These are phyloP conservation scores for Cucurbita pepo DNA, from an alignment of 306 rosid species.

Conservation along the genomic window DNA sequence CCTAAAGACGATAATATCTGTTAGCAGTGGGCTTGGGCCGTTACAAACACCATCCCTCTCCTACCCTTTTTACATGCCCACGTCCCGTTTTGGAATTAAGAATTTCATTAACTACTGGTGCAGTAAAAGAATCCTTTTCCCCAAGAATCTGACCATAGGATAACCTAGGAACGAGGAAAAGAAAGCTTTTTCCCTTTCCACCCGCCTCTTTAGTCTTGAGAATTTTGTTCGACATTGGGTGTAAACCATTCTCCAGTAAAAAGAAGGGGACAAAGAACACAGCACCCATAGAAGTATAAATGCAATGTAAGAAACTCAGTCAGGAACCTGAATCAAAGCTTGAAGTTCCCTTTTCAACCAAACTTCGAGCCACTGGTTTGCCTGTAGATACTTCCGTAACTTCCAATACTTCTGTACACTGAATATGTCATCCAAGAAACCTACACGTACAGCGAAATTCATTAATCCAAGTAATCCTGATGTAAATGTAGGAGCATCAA, in stretches of 20 bases:
- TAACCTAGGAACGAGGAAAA: not conserved
- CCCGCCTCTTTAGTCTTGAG: not conserved
- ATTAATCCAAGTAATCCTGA: not conserved
- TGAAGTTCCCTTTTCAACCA: slow-evolving; percentile 90
- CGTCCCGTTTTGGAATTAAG: not conserved
- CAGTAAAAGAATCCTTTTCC: no score
- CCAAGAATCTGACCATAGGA: not conserved
- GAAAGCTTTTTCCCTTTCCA: not conserved
- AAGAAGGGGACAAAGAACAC: not conserved
- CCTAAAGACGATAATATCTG: no score
- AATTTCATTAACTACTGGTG: not conserved
- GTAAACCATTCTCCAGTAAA: not conserved
- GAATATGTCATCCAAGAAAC: slow-evolving; percentile 50
- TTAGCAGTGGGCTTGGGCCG: no score
- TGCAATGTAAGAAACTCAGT: not conserved
- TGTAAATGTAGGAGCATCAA: not conserved
- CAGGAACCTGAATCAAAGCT: slow-evolving; percentile 56
- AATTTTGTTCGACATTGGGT: not conserved
- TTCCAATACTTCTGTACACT: slow-evolving; percentile 46
- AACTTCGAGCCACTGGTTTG: slow-evolving; percentile 53
- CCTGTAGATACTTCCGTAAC: slow-evolving; percentile 40
- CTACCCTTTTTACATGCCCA: not conserved
- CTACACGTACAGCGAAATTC: slow-evolving; percentile 16
- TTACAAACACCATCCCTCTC: no score
- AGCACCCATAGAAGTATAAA: not conserved